Evolutionary conservation across 495 filamentous ascomycete genomes (phyloP).

Genomic region (Haplographium delicatum): DNA sequence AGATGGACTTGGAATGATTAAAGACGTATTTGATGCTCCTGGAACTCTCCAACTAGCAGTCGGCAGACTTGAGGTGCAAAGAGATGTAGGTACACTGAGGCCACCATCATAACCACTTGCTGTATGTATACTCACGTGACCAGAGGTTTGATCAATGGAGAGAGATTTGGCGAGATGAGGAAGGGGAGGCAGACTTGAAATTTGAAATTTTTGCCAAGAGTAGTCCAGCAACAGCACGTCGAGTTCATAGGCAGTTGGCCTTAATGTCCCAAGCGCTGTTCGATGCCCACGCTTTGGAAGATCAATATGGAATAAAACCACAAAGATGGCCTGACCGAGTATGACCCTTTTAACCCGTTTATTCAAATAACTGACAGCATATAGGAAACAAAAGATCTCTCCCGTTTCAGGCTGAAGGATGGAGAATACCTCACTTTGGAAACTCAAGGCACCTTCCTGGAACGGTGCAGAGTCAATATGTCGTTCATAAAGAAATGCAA

Average conservation of each 20-base stretch:
- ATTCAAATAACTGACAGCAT: not conserved
- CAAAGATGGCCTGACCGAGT: constrained; percentile 16
- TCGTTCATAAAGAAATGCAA: constrained; percentile 23
- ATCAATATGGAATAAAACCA: constrained; percentile 20
- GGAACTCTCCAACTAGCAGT: constrained; percentile 15
- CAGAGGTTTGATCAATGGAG: constrained; percentile 25
- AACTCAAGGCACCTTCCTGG: constrained; percentile 18
- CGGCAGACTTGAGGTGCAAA: constrained; percentile 23
- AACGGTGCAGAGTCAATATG: constrained; percentile 20
- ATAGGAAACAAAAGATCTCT: constrained; percentile 24
- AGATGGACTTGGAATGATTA: constrained; percentile 24
- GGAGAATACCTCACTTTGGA: constrained; percentile 18
- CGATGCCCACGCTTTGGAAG: constrained; percentile 21
- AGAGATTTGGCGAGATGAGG: constrained; percentile 24
- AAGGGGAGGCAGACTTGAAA: constrained; percentile 16
- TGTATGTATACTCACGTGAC: constrained; percentile 8
- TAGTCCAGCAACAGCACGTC: constrained; percentile 10
- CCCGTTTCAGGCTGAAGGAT: constrained; percentile 11
- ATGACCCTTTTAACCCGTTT: not conserved
- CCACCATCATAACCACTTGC: not conserved
- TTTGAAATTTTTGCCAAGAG: constrained; percentile 21
- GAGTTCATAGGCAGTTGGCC: constrained; percentile 16
- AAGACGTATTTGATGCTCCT: constrained; percentile 20
- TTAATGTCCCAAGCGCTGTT: constrained; percentile 19
- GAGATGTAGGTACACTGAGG: constrained; percentile 23